Percentiles rank a stretch among this genome's conserved stretches.
Conservation (phyloP, 1,284 basidiomycete species). For the Irpex sp. region DNA sequence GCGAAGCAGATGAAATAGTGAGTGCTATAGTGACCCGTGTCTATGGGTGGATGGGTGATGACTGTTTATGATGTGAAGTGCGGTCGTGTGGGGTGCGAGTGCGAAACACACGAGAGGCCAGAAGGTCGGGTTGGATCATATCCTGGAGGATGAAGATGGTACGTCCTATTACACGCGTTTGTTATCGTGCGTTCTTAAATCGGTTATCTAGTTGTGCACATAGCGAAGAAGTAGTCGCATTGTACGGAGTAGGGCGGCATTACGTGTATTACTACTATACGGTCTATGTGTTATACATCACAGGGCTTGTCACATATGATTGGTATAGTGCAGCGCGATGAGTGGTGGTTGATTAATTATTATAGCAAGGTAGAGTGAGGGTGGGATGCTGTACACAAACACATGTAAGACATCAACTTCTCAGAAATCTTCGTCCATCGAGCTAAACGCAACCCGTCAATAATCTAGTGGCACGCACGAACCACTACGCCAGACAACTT, state of each 20-base stretch:
- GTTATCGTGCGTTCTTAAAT: too few species aligned
- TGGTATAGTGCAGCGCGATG: too few species aligned
- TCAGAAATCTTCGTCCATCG: conserved; percentile 37
- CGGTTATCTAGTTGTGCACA: conserved; percentile 66
- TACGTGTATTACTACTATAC: background rate
- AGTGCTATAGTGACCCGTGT: too few species aligned
- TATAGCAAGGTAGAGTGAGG: too few species aligned
- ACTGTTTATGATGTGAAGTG: conserved; percentile 40
- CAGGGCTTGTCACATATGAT: background rate
- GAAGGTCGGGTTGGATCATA: conserved; percentile 89
- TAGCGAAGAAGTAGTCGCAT: conserved; percentile 64
- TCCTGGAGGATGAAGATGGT: conserved; percentile 89
- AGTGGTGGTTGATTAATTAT: too few species aligned
- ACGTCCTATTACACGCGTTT: too few species aligned
- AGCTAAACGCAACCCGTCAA: conserved; percentile 18
- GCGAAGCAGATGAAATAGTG: conserved; percentile 91
- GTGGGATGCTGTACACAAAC: too few species aligned
- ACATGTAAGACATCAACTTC: background rate
- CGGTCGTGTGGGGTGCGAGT: conserved; percentile 89
- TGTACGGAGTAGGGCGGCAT: background rate
- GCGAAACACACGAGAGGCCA: conserved; percentile 96
- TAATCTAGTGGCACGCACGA: background rate
- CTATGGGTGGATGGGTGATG: background rate
- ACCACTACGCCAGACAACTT: conserved; percentile 14
- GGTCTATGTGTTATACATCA: background rate